Evolutionary conservation across 371 early-diverging fungal genomes (phyloP).

Genomic region (Mucor piriformis): DNA sequence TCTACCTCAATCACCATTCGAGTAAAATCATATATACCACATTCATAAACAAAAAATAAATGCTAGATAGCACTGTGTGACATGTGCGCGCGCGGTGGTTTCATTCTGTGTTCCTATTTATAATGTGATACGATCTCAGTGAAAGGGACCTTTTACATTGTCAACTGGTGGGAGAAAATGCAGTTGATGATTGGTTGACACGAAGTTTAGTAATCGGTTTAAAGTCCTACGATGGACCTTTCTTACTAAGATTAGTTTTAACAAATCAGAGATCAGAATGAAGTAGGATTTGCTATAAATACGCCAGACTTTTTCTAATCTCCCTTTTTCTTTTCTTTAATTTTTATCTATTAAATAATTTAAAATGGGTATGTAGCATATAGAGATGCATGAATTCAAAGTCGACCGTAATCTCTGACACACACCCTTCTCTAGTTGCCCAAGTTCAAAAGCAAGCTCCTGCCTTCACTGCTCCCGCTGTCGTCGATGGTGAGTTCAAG

Average conservation of each 20-base stretch:
- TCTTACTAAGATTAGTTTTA: conserved; percentile 1
- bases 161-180: not conserved
- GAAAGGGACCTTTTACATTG: not conserved
- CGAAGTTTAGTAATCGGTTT: conserved; percentile 15
- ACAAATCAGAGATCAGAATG: conserved; percentile 9
- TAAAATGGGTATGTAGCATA: conserved; percentile 25
- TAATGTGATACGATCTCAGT: too few species aligned
- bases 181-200: not conserved
- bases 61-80: too few species aligned
- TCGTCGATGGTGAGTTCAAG: conserved; percentile 78
- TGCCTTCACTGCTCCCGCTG: conserved; percentile 76
- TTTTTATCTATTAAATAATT: not conserved
- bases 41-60: too few species aligned
- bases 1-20: too few species aligned
- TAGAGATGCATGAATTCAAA: not conserved
- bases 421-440: conserved; percentile 17
- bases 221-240: not conserved
- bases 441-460: conserved; percentile 68
- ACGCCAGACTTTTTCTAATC: not conserved
- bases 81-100: too few species aligned
- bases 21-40: too few species aligned
- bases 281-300: conserved; percentile 3
- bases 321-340: conserved; percentile 1
- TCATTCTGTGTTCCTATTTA: too few species aligned
- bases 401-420: too few species aligned